Conservation (phyloP, 495 filamentous ascomycete genomes). For the Filosporella fistucella region DNA sequence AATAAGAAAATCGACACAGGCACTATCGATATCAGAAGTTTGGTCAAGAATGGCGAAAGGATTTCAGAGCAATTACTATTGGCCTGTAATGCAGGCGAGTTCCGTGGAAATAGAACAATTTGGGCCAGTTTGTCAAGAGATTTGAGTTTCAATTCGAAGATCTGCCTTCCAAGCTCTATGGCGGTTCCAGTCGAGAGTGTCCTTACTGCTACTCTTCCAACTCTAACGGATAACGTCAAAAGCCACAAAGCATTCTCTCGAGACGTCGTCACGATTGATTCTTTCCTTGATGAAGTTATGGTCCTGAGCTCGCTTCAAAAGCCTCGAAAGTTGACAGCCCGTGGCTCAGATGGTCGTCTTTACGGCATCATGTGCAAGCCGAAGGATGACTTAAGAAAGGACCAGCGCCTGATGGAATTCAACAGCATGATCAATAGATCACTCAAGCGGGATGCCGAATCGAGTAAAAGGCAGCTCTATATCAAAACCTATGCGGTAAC, state of each 20-base stretch:
- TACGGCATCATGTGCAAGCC: constrained; percentile 95
- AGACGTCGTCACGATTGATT: constrained; percentile 46
- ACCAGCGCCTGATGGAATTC: constrained; percentile 98
- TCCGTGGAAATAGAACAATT: constrained; percentile 57
- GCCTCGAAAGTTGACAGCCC: constrained; percentile 83
- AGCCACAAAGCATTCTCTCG: constrained; percentile 81
- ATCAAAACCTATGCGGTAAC: constrained; percentile 97
- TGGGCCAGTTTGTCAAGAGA: constrained; percentile 65
- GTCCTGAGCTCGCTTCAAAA: constrained; percentile 90
- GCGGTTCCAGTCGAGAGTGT: constrained; percentile 85
- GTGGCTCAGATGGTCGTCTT: constrained; percentile 79
- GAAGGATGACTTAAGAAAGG: constrained; percentile 94
- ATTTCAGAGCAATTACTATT: constrained; percentile 78
- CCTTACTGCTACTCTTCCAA: constrained; percentile 77
- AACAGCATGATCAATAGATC: constrained; percentile 96
- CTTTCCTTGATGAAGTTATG: constrained; percentile 77
- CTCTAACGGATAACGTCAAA: constrained; percentile 61
- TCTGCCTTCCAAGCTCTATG: constrained; percentile 70
- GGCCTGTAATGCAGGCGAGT: constrained; percentile 74
- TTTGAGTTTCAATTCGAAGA: constrained; percentile 78
- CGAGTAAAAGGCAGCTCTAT: constrained; percentile 73
- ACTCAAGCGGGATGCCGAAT: constrained; percentile 84
- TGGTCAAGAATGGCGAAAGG: constrained; percentile 76
- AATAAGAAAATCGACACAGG: constrained; percentile 23
- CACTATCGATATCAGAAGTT: constrained; percentile 49